phyloP scores from a whole-genome alignment of 768 basidiomycete species.

The Boletus edulis region DNA sequence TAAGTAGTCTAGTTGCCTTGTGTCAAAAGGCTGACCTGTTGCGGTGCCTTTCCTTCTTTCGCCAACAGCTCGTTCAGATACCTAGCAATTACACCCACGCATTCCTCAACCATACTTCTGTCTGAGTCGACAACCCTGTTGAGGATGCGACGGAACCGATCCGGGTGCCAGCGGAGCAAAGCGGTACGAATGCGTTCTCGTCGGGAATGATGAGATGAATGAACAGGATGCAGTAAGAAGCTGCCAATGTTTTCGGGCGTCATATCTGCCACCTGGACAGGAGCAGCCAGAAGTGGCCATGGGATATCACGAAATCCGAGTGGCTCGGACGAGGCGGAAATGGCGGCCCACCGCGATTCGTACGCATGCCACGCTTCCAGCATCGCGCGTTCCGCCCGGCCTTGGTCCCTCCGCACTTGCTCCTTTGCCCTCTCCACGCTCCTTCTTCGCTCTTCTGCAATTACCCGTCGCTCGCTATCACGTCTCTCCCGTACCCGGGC shows the following conservation, averaged over 20 bases:
- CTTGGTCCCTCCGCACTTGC: slow-evolving; percentile 43
- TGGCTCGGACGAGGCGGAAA: slow-evolving; percentile 43
- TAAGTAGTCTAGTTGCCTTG: background rate
- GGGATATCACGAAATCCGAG: slow-evolving; percentile 65
- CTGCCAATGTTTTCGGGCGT: slow-evolving; percentile 48
- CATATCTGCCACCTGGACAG: slow-evolving; percentile 48
- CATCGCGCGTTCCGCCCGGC: slow-evolving; percentile 42
- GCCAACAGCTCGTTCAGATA: slow-evolving; percentile 66
- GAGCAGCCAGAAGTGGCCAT: slow-evolving; percentile 58
- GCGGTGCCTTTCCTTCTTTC: slow-evolving; percentile 26
- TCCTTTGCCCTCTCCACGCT: slow-evolving; percentile 35
- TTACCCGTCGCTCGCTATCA: slow-evolving; percentile 46
- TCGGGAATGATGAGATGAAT: slow-evolving; percentile 54
- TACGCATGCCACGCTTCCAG: slow-evolving; percentile 61
- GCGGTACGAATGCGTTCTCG: slow-evolving; percentile 68
- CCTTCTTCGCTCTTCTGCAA: slow-evolving; percentile 47
- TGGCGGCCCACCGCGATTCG: slow-evolving; percentile 61
- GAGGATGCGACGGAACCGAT: slow-evolving; percentile 63
- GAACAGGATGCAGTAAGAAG: slow-evolving; percentile 65
- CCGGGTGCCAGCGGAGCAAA: slow-evolving; percentile 79
- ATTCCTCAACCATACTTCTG: slow-evolving; percentile 52
- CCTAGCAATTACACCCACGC: slow-evolving; percentile 62
- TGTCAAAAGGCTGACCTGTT: slow-evolving; percentile 15
- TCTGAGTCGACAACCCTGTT: slow-evolving; percentile 52
- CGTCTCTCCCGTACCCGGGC: slow-evolving; percentile 47